Evolutionary conservation across 768 basidiomycete genomes (phyloP).

Genomic region (Mycena kentingensis): DNA sequence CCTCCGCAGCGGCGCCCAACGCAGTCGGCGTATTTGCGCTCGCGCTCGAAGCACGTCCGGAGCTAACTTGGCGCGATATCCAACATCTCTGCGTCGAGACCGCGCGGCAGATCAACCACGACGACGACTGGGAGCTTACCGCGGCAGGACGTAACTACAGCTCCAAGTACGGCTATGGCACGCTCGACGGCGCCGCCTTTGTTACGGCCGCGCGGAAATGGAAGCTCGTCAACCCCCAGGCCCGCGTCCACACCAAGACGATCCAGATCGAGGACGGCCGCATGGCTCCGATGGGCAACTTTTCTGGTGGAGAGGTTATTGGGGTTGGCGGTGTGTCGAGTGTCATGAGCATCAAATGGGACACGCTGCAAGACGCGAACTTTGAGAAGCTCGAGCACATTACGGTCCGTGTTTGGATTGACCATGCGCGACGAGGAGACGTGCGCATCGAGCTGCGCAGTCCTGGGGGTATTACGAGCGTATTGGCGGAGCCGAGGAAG

Average conservation of each 20-base stretch:
- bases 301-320: slow-evolving; percentile 69
- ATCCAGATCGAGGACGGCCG: slow-evolving; percentile 66
- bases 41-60: slow-evolving; percentile 85
- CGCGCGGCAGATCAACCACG: slow-evolving; percentile 79
- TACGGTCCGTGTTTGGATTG: slow-evolving; percentile 89
- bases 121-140: slow-evolving; percentile 92
- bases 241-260: slow-evolving; percentile 79
- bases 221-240: slow-evolving; percentile 90
- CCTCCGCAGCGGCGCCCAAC: slow-evolving; percentile 96
- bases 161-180: slow-evolving; percentile 97
- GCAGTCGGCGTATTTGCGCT: slow-evolving; percentile 93
- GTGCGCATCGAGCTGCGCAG: slow-evolving; percentile 89
- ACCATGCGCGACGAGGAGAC: slow-evolving; percentile 82
- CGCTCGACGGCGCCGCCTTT: slow-evolving; percentile 77
- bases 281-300: slow-evolving; percentile 54
- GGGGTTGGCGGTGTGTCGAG: slow-evolving; percentile 63
- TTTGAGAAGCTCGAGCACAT: slow-evolving; percentile 91
- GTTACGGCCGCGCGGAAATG: slow-evolving; percentile 81
- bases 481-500: slow-evolving; percentile 72
- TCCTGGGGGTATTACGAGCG: slow-evolving; percentile 82
- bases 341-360: slow-evolving; percentile 63
- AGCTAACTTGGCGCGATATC: slow-evolving; percentile 94
- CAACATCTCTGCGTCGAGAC: slow-evolving; percentile 86
- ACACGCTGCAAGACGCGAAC: slow-evolving; percentile 73
- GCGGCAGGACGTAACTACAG: slow-evolving; percentile 62